phyloP scores from a whole-genome alignment of 352 stramenopile species.

The Phytophthora sp. region DNA sequence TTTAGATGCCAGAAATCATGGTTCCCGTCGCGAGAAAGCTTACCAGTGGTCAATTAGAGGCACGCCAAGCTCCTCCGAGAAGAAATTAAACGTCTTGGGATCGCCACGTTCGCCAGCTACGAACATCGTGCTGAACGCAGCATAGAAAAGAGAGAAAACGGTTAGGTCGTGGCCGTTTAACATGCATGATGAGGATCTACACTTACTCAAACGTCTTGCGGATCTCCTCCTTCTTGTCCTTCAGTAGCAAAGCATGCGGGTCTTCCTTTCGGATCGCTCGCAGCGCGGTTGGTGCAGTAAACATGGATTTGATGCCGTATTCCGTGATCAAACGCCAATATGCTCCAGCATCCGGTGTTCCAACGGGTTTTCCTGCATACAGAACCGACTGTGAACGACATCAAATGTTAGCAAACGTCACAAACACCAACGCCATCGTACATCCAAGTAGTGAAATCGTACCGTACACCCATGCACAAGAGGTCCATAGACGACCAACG shows the following conservation, averaged over 20 bases:
- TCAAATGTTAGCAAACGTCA: neutral
- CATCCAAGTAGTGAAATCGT: constrained; percentile 6
- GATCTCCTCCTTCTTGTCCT: constrained; percentile 50
- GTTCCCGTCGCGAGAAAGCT: neutral
- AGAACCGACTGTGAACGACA: constrained; percentile 64
- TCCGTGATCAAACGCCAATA: constrained; percentile 90
- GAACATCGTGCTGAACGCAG: constrained; percentile 75
- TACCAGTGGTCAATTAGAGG: constrained; percentile 87
- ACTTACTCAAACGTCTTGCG: constrained; percentile 66
- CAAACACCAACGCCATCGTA: neutral
- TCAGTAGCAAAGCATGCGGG: constrained; percentile 60
- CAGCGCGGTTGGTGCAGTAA: constrained; percentile 92
- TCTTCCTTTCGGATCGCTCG: constrained; percentile 90
- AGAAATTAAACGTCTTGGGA: constrained; percentile 88
- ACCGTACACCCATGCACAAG: constrained; percentile 86
- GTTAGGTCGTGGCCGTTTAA: neutral
- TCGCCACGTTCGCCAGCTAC: constrained; percentile 89
- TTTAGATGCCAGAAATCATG: neutral
- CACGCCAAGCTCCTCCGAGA: constrained; percentile 61
- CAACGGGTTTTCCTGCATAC: constrained; percentile 91
- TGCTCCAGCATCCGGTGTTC: constrained; percentile 82
- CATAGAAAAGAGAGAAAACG: neutral
- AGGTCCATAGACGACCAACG: constrained; percentile 90
- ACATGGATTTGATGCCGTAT: constrained; percentile 88
- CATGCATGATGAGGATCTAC: neutral